phyloP scores from a whole-genome alignment of 2,329 filamentous ascomycete genomes.

The Fusarium sp. region DNA sequence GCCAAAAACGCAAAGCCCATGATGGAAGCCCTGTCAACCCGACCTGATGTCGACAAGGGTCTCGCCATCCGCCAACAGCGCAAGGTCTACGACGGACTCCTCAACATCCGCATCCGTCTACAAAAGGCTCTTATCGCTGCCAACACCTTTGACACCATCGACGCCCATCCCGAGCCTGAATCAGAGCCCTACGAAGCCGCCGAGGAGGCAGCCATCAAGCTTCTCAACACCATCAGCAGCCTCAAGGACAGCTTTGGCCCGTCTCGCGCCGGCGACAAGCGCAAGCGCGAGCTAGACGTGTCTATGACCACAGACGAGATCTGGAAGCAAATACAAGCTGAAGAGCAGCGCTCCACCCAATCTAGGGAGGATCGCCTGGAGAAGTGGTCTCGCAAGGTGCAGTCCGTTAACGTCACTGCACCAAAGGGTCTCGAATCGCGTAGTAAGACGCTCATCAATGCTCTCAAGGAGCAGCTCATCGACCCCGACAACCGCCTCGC shows the following conservation, averaged over 20 bases:
- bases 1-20: slow-evolving; percentile 47
- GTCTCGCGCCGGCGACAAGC: slow-evolving; percentile 66
- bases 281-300: slow-evolving; percentile 62
- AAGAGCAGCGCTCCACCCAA: slow-evolving; percentile 67
- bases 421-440: slow-evolving; percentile 42
- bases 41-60: slow-evolving; percentile 80
- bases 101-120: slow-evolving; percentile 90
- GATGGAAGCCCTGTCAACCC: slow-evolving; percentile 45
- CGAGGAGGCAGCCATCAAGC: slow-evolving; percentile 82
- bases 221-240: slow-evolving; percentile 82
- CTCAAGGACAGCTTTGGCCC: slow-evolving; percentile 70
- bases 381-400: slow-evolving; percentile 84
- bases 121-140: slow-evolving; percentile 88
- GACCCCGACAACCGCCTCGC: slow-evolving; percentile 70
- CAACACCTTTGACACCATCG: slow-evolving; percentile 72
- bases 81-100: slow-evolving; percentile 83
- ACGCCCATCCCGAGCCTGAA: slow-evolving; percentile 51
- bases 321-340: slow-evolving; percentile 74
- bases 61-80: slow-evolving; percentile 86
- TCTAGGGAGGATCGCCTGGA: slow-evolving; percentile 79
- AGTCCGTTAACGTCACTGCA: slow-evolving; percentile 56
- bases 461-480: slow-evolving; percentile 74
- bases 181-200: slow-evolving; percentile 74
- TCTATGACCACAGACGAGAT: slow-evolving; percentile 71
- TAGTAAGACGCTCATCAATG: slow-evolving; percentile 64